Conservation (phyloP, 1,284 basidiomycete genomes). For the Puccinia hordei region DNA sequence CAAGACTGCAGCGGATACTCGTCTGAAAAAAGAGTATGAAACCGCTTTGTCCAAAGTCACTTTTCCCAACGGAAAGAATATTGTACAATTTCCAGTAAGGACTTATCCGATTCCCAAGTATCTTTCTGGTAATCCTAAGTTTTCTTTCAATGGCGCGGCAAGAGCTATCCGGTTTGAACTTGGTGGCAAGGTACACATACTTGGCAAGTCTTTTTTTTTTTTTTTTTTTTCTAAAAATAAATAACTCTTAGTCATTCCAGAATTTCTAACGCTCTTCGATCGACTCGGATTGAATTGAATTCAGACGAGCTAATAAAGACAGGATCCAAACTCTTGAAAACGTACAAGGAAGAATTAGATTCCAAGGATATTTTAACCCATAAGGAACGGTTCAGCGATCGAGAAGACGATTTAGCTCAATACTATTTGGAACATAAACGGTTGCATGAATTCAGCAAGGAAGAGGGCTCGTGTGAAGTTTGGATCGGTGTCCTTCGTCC, state of each 20-base stretch:
- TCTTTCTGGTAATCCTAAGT: not conserved
- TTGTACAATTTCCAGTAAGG: not conserved
- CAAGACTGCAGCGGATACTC: not conserved
- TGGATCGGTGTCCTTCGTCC: slow-evolving; percentile 32
- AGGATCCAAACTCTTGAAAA: slow-evolving; percentile 4
- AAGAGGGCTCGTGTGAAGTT: not conserved
- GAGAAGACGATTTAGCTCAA: slow-evolving; percentile 3
- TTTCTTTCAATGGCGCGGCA: not conserved
- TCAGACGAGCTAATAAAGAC: not conserved
- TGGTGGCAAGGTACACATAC: not conserved
- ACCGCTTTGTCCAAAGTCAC: not conserved
- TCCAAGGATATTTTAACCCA: slow-evolving; percentile 2
- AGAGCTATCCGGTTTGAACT: not conserved
- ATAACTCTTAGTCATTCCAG: not conserved
- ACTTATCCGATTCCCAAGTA: slow-evolving; percentile 1
- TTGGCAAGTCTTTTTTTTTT: not conserved
- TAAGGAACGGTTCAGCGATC: not conserved
- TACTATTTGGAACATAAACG: not conserved
- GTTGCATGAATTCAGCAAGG: slow-evolving; percentile 1
- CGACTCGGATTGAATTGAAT: not conserved
- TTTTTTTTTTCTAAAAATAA: no score
- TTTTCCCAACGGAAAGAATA: not conserved
- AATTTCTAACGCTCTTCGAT: no score
- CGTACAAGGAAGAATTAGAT: slow-evolving; percentile 1
- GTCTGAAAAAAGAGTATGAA: not conserved